Percentiles rank a stretch among this genome's conserved stretches.
These are phyloP conservation scores for Colletotrichum lentis DNA, from an alignment of 2,329 filamentous ascomycete species.

Conservation along the genomic window DNA sequence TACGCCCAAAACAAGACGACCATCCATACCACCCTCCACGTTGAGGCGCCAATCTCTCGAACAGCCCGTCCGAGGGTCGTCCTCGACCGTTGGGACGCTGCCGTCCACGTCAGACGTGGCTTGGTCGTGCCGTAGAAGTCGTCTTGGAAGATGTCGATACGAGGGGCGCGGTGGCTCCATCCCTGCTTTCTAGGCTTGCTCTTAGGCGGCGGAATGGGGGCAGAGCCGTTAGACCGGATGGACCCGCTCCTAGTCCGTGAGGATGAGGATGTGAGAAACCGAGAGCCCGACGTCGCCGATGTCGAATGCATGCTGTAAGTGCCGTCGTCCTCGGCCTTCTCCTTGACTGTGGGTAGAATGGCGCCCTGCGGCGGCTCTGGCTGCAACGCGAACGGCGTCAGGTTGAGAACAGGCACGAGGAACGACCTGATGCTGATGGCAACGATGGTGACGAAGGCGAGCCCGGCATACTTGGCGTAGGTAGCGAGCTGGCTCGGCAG, in stretches of 20 bases:
- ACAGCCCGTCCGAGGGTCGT: constrained; percentile 57
- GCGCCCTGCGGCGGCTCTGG: constrained; percentile 44
- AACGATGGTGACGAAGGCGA: constrained; percentile 64
- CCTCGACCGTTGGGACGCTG: constrained; percentile 42
- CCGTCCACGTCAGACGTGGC: constrained; percentile 44
- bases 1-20: constrained; percentile 71
- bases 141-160: constrained; percentile 63
- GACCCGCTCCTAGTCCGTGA: constrained; percentile 42
- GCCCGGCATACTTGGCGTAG: constrained; percentile 78
- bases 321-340: constrained; percentile 60
- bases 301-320: constrained; percentile 41
- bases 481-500: constrained; percentile 87
- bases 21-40: constrained; percentile 71
- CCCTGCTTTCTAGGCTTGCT: constrained; percentile 51
- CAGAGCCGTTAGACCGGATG: constrained; percentile 42
- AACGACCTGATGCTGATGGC: constrained; percentile 63
- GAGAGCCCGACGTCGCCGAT: constrained; percentile 48
- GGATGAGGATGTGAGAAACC: constrained; percentile 44
- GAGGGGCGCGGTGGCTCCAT: constrained; percentile 56
- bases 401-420: constrained; percentile 63
- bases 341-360: constrained; percentile 60
- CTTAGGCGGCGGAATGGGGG: constrained; percentile 41
- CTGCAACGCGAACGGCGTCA: constrained; percentile 63
- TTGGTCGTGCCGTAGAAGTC: constrained; percentile 55
- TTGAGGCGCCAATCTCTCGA: constrained; percentile 68